Percentiles rank a stretch among this genome's conserved stretches.
phyloP scores from a whole-genome alignment of 352 stramenopile genomes.

The Elongisporangium undulatum region DNA sequence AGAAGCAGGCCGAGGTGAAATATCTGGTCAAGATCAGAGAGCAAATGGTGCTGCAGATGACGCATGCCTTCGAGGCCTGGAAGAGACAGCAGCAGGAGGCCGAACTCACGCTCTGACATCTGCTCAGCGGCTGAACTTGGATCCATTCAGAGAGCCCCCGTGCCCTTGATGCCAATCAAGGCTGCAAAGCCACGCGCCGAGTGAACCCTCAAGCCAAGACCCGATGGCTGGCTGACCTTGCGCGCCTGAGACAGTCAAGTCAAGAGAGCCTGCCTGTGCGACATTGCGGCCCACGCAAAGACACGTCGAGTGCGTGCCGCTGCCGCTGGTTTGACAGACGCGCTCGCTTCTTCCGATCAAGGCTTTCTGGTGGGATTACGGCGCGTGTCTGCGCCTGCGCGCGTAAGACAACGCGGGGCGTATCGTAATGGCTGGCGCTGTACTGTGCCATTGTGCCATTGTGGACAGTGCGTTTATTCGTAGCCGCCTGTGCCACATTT shows the following conservation, averaged over 20 bases:
- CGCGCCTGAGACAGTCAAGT: not conserved
- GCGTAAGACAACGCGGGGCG: not conserved
- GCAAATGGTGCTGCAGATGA: slow-evolving; percentile 58
- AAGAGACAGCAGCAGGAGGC: slow-evolving; percentile 15
- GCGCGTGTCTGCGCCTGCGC: not conserved
- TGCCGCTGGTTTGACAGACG: not conserved
- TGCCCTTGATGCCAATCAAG: not conserved
- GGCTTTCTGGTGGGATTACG: not conserved
- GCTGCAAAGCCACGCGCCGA: slow-evolving; percentile 2
- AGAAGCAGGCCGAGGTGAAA: slow-evolving; percentile 46
- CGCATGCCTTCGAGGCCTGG: slow-evolving; percentile 48
- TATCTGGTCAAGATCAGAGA: slow-evolving; percentile 58
- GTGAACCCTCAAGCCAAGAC: not conserved
- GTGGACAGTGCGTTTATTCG: not conserved
- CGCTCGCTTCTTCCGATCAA: not conserved
- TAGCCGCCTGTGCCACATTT: not conserved
- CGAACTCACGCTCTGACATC: not conserved
- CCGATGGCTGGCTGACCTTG: not conserved
- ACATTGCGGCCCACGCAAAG: not conserved
- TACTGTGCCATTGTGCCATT: not conserved
- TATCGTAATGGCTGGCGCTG: not conserved
- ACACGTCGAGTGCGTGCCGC: not conserved
- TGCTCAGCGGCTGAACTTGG: not conserved
- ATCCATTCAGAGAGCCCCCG: not conserved
- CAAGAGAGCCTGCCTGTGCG: not conserved